Evolutionary conservation across 331 rosid species (phyloP), one percentile per base, ranked within the genome.

Genomic region (Spiraea crenata): DNA sequence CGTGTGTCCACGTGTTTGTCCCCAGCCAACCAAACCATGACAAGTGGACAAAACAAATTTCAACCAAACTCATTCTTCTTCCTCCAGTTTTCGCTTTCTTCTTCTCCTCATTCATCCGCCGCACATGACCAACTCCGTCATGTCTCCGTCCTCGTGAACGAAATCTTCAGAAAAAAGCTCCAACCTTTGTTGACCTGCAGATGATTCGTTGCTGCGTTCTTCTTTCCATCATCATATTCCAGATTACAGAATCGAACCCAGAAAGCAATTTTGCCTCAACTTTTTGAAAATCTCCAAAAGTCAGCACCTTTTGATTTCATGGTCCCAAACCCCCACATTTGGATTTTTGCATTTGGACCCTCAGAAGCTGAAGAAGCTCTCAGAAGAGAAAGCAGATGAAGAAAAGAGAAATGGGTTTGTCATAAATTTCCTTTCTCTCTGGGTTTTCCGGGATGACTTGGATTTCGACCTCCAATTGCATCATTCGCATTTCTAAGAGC

Each of bases 391-490:
- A 38, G 48, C 42, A 11, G 68, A 44, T 17, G 68, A 12, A 44
- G 47, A 39, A 64, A 12, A 52, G 16, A 69, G 17, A 69, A 69
- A 47, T 69, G 73, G 63, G 73, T 69, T 69, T 69, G 42, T 69
- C 51, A 54, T 40, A 25, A 5, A 25, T 57, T 55, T 54, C 5
- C 16, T 7, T 69, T 69, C 39, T 13, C 20, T 37, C 7, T 13
- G 2, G 40, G 20, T 39, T 13, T 25, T 25, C 31, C 31, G 1
- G 31, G 31, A 25, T 25, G 31, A 25, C 31, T 25, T 25, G 31
- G 31, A 25, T 25, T 25, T 25, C 2, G 31, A 25, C 31, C 31
- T 25, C 31, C 31, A 25, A 25, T 25, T 25, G 31, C 31, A 25
- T 25, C 31, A 25, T 25, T 25, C 31, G 31, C 31, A 25, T 25